Evolutionary conservation across 2,329 filamentous ascomycete genomes (phyloP), one percentile per base, ranked within the genome.

Genomic region (Purpureocillium lavendulum): DNA sequence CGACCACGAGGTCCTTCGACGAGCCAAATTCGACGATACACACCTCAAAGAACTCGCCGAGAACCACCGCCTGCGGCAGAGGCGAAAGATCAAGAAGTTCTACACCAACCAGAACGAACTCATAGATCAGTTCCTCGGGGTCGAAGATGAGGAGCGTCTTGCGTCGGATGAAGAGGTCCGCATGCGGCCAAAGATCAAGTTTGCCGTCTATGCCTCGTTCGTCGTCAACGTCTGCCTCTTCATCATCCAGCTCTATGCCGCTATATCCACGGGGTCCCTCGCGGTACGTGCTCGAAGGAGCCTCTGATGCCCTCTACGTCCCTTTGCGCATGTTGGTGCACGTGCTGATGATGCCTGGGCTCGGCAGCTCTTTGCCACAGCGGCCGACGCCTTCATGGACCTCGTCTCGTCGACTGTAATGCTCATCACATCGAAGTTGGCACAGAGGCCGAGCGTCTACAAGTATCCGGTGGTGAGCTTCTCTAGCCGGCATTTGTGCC

Each of bases 361-460:
- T 21, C 21, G 17, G 12, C 18, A 36, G 57, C 66, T 82, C 15
- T 79, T 82, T 45, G 77, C 77, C 13, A 81, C 77, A n/a, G 72
- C 78, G 18, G 76, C 78, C 33, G 77, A 82, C 60, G 77, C 77
- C 5, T 78, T 79, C 55, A 75, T 82, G 70, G 77, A 82, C 50
- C 69, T 81, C 30, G 72, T 82, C 10, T 80, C 75, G 26, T 81
- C 77, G 1, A 66, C 71, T 32, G 75, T 81, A 36, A 79, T 82
- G 67, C 67, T 79, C 44, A 59, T 73, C 43, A 81, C 77, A 1
- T 77, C 75, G 4, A 69, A 67, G 18, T 56, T 81, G 58, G 76
- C 77, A n/a, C 66, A 66, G 16, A 65, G 71, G 40, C 73, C 77
- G 31, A 79, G 75, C 51, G 61, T 77, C 7, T 75, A 77, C 58